Base-by-base conservation (phyloP, 495 filamentous ascomycete species). In the Penicillium roqueforti region DNA sequence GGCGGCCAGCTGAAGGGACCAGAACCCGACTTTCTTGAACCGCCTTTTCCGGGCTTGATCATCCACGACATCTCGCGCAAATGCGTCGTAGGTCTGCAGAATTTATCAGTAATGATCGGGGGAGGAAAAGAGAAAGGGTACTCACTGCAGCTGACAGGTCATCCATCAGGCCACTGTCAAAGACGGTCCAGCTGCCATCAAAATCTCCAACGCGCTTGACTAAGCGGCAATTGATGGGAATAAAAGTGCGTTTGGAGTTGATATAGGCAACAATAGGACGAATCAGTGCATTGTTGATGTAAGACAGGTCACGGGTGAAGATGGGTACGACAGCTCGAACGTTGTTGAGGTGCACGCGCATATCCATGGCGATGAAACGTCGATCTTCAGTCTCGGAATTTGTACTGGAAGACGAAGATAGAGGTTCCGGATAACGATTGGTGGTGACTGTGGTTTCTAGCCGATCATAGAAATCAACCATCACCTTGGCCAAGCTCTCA, bases 261-360 rank as follows among this genome's bases (percentile, higher is more conserved):
- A 98, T 97, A 64, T 97, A 98, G 1, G 93, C 95, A n/a, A 98
- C 93, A 51, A 98, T 98, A 14, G 93, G 93, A 23, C 93, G 83
- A 37, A 97, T 87, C 6, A 98, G 82, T 3, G 93, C 93, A 63
- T 92, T 92, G 69, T 97, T 97, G 56, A 96, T 88, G 70, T 97
- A 97, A 29, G 89, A 93, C 13, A 97, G 78, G 68, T 96, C 87
- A 51, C 79, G 81, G 22, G 87, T 93, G 70, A 97, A 97, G 49
- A 98, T 81, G 0, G 93, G 93, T 1, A 98, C 91, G 0, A 86
- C 84, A 36, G 93, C 93, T 53, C 87, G 85, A 23, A 96, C 90
- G 61, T 96, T 89, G 68, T 95, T 97, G 43, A 98, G 82, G 66
- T 95, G 85, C 47, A 97, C 83, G 8, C 87, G 83, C 22, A 98